A percentile compares a stretch with the other conserved stretches of the same genome.
phyloP scores from a whole-genome alignment of 1,139 yeast species.

The Pichia sp. region DNA sequence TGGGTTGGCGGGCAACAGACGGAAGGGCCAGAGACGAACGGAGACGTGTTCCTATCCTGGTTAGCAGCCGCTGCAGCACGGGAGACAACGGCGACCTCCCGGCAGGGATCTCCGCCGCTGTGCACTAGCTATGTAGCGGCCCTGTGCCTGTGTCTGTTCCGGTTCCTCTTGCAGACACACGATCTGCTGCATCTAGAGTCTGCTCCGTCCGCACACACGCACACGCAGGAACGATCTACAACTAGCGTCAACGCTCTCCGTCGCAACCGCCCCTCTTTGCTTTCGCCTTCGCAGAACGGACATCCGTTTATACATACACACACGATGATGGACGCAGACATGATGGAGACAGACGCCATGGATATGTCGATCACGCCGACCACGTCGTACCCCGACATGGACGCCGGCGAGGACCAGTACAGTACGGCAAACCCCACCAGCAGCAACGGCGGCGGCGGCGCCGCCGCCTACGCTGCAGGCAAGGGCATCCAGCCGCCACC shows the following conservation, averaged over 20 bases:
- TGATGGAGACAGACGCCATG: neutral
- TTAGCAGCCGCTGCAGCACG: too few species aligned
- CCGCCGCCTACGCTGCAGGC: neutral
- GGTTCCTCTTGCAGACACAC: too few species aligned
- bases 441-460: neutral
- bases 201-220: neutral
- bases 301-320: neutral
- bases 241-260: neutral
- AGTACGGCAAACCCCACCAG: neutral
- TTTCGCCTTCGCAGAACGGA: neutral
- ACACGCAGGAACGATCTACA: neutral
- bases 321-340: neutral
- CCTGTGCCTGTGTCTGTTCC: too few species aligned
- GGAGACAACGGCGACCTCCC: too few species aligned
- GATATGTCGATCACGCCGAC: constrained; percentile 10
- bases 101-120: too few species aligned
- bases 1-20: too few species aligned
- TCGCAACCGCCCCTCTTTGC: neutral
- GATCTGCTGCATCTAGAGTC: too few species aligned
- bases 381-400: constrained; percentile 1
- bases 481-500: neutral
- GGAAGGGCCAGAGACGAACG: too few species aligned
- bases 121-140: too few species aligned
- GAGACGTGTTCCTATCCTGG: too few species aligned
- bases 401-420: neutral